phyloP scores from a whole-genome alignment of 179 eudicot genomes.

The Beta lomatogona region DNA sequence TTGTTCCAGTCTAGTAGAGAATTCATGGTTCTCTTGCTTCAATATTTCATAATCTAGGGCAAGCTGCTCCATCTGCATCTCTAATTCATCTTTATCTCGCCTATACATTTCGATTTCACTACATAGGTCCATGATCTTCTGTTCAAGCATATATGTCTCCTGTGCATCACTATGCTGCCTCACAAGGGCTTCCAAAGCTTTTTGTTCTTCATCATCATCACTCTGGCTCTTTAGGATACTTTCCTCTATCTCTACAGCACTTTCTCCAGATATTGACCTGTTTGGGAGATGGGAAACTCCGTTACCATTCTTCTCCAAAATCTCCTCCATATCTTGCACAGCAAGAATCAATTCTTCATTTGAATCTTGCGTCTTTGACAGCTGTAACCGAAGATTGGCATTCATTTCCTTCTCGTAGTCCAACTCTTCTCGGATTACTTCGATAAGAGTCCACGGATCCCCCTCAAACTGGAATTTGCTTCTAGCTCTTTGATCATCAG shows the following conservation, averaged over 20 bases:
- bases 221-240: constrained; percentile 39
- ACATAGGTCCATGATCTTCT: constrained; percentile 71
- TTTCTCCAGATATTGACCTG: constrained; percentile 33
- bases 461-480: constrained; percentile 55
- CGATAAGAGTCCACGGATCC: constrained; percentile 65
- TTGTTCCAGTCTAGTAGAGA: constrained; percentile 70
- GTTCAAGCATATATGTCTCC: constrained; percentile 68
- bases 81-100: constrained; percentile 89
- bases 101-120: constrained; percentile 72
- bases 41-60: constrained; percentile 90
- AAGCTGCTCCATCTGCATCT: constrained; percentile 96
- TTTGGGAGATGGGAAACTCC: constrained; percentile 42
- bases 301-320: constrained; percentile 60
- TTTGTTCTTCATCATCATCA: constrained; percentile 75
- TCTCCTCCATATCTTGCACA: constrained; percentile 81
- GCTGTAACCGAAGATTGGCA: constrained; percentile 76
- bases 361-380: constrained; percentile 90
- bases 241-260: constrained; percentile 39
- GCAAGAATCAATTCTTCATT: constrained; percentile 83
- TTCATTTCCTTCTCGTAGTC: constrained; percentile 71
- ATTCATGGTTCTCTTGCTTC: constrained; percentile 93
- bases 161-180: constrained; percentile 69
- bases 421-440: constrained; percentile 78
- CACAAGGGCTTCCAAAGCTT: constrained; percentile 77
- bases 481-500: constrained; percentile 50